phyloP scores from a whole-genome alignment of 305 asterid genomes.

The Petunia hybrid region DNA sequence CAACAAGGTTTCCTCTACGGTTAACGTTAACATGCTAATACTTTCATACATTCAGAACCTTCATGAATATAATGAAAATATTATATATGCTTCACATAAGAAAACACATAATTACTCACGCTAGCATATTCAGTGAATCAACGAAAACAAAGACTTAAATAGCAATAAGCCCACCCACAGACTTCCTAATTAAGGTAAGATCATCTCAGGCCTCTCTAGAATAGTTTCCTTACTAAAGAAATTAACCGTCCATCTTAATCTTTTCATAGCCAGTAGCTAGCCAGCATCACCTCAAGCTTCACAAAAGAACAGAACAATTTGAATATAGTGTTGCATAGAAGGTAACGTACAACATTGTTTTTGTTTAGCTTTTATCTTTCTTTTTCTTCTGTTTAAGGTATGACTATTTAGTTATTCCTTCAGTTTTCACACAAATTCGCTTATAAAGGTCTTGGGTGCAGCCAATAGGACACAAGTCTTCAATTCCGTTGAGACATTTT shows the following conservation, averaged over 20 bases:
- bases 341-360: background rate
- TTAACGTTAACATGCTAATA: background rate
- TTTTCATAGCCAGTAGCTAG: background rate
- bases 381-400: background rate
- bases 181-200: slow-evolving; percentile 10
- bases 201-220: background rate
- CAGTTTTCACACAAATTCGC: background rate
- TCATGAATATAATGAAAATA: background rate
- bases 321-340: background rate
- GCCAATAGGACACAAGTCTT: background rate
- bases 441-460: background rate
- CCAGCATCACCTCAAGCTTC: slow-evolving; percentile 9
- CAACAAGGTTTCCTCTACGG: no score
- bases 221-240: slow-evolving; percentile 1
- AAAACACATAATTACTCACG: background rate
- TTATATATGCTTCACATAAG: background rate
- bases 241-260: slow-evolving; percentile 12
- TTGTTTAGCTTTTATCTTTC: background rate
- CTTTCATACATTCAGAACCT: background rate
- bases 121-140: slow-evolving; percentile 4
- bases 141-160: background rate
- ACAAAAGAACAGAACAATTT: background rate
- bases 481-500: background rate
- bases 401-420: background rate
- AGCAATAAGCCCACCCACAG: slow-evolving; percentile 7